Conservation (phyloP, 352 stramenopile species). For the Poterioochromonas sp. region DNA sequence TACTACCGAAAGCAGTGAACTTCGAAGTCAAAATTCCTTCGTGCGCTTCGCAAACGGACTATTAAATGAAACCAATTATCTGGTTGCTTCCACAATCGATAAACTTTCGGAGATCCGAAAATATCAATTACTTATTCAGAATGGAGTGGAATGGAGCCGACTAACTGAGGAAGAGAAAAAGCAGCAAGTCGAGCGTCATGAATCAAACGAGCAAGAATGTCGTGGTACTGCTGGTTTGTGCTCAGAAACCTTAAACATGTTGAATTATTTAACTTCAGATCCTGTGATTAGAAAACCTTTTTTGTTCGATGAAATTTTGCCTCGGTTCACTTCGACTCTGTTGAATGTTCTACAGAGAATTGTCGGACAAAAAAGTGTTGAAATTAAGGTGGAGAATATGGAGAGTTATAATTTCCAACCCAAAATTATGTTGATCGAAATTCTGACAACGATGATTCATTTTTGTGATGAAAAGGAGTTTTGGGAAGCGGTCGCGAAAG, state of each 20-base stretch:
- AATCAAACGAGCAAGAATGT: conserved; percentile 81
- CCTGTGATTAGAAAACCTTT: conserved; percentile 3
- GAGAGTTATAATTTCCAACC: conserved; percentile 96
- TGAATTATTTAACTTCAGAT: conserved; percentile 32
- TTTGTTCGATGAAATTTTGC: conserved; percentile 22
- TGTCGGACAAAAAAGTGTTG: background rate
- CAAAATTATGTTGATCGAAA: conserved; percentile 90
- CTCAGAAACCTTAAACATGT: conserved; percentile 73
- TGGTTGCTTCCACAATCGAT: conserved; percentile 89
- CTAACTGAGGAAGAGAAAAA: conserved; percentile 58
- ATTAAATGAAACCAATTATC: conserved; percentile 96
- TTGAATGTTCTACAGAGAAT: conserved; percentile 5
- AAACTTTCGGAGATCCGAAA: conserved; percentile 86
- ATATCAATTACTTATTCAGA: conserved; percentile 72
- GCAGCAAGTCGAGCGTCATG: conserved; percentile 51
- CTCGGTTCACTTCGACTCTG: conserved; percentile 27
- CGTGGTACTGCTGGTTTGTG: conserved; percentile 83
- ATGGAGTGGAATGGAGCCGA: conserved; percentile 51
- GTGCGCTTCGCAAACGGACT: conserved; percentile 96
- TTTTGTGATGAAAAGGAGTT: conserved; percentile 81
- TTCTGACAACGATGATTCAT: conserved; percentile 85
- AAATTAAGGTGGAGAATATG: conserved; percentile 73
- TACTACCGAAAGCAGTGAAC: background rate
- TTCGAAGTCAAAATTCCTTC: conserved; percentile 53
- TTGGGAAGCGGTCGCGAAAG: conserved; percentile 73